phyloP scores from a whole-genome alignment of 2,329 filamentous ascomycete species.

The Chaetomiaceae sp. region DNA sequence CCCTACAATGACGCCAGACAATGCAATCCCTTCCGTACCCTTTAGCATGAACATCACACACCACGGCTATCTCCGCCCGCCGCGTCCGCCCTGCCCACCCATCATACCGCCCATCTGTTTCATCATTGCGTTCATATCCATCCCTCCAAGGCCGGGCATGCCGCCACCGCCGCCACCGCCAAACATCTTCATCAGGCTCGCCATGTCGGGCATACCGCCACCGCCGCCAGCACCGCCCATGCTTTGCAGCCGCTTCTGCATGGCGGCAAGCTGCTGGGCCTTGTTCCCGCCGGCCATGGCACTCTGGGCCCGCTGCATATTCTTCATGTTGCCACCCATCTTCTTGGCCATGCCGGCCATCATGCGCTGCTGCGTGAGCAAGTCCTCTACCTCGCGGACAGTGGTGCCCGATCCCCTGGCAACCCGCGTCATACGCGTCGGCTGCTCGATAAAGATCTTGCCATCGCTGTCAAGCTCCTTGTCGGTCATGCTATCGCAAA shows the following conservation, averaged over 20 bases:
- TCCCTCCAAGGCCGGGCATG: slow-evolving; percentile 61
- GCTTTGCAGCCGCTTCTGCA: slow-evolving; percentile 91
- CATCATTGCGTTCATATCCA: slow-evolving; percentile 80
- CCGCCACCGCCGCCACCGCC: slow-evolving; percentile 57
- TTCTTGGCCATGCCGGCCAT: slow-evolving; percentile 99
- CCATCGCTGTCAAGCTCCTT: slow-evolving; percentile 95
- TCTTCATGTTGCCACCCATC: slow-evolving; percentile 96
- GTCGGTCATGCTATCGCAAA: slow-evolving; percentile 96
- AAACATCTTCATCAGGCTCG: slow-evolving; percentile 87
- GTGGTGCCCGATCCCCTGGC: slow-evolving; percentile 86
- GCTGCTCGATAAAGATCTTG: slow-evolving; percentile 89
- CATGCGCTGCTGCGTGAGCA: slow-evolving; percentile 97
- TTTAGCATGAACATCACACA: neutral
- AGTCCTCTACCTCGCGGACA: slow-evolving; percentile 88
- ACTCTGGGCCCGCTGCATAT: slow-evolving; percentile 90
- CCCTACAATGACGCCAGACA: slow-evolving; percentile 15
- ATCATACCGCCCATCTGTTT: slow-evolving; percentile 58
- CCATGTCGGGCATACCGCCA: slow-evolving; percentile 74
- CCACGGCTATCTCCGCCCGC: slow-evolving; percentile 20
- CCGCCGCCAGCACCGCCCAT: slow-evolving; percentile 72
- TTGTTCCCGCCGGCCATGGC: slow-evolving; percentile 90
- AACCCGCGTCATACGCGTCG: slow-evolving; percentile 86
- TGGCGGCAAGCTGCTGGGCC: slow-evolving; percentile 87
- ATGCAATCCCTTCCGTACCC: slow-evolving; percentile 13
- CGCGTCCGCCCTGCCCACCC: slow-evolving; percentile 27